These are phyloP conservation scores for Cryptococcus sp. DNA, from an alignment of 1,284 basidiomycete species.

Conservation along the genomic window DNA sequence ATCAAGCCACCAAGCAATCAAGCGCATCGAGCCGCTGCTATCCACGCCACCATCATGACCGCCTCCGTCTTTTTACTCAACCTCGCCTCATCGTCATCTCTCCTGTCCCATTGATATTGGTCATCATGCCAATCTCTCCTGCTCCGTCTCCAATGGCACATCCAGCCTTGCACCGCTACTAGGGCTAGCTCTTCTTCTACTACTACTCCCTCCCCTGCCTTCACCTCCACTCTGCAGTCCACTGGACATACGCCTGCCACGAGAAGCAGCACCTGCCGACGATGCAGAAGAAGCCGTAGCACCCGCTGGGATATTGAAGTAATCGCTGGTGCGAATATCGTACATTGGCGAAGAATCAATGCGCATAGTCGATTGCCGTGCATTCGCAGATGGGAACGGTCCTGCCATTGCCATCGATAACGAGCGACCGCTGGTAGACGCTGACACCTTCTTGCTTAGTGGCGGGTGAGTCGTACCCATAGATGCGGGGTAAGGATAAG, in stretches of 20 bases:
- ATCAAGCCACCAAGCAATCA: too few relatives aligned
- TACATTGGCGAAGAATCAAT: conserved; percentile 38
- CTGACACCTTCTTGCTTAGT: background rate
- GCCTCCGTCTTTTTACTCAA: too few relatives aligned
- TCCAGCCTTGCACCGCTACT: background rate
- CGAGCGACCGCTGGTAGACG: conserved; percentile 27
- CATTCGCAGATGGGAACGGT: conserved; percentile 15
- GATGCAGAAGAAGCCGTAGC: conserved; percentile 34
- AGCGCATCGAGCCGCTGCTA: too few relatives aligned
- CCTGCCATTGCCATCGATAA: conserved; percentile 15
- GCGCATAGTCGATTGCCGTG: conserved; percentile 13
- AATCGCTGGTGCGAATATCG: conserved; percentile 37
- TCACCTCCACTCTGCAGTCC: conserved; percentile 6
- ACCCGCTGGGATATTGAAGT: conserved; percentile 19
- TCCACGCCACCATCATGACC: too few relatives aligned
- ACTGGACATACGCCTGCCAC: conserved; percentile 21
- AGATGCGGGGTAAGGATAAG: conserved; percentile 6
- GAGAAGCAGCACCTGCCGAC: conserved; percentile 40
- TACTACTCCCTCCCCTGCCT: background rate
- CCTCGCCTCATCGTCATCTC: too few relatives aligned
- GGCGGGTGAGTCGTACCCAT: conserved; percentile 4
- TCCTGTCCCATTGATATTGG: too few relatives aligned
- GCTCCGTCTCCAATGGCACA: too few relatives aligned
- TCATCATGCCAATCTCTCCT: too few relatives aligned
- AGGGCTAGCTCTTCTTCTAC: background rate